Evolutionary conservation across 495 filamentous ascomycete species (phyloP), one percentile per base, ranked within the genome.

Genomic region (Barbatosphaeria neglecta): DNA sequence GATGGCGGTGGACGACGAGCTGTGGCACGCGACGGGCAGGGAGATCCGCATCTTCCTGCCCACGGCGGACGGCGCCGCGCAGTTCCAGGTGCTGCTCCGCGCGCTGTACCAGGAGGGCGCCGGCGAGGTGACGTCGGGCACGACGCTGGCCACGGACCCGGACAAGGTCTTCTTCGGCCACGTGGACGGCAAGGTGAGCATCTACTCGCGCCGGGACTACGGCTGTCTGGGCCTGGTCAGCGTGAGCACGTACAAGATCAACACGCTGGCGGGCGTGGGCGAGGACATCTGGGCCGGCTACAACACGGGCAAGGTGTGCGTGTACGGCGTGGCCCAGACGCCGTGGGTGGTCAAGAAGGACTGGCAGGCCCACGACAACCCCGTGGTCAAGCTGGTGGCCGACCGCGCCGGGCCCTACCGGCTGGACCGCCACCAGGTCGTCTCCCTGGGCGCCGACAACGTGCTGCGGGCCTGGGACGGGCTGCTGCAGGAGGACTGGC

Each of bases 181-280:
- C 58, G 77, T 71, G 9, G 92, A 98, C 61, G 92, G 92, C 17
- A 97, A 97, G 61, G 80, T 98, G 19, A 90, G 85, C 48, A 79
- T 96, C 37, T 97, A 95, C 57, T 90, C 90, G 0, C 73, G 76
- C 10, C 69, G 69, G 8, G 79, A 86, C 55, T 88, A 84, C 48
- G 59, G 76, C 6, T 96, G 88, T 55, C 51, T 93, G 13, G 77
- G 76, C 16, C 73, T 93, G 22, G 69, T 95, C 43, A 93, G 75
- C 54, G 77, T 94, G 49, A 97, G 87, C 62, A 74, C 88, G 4
- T 97, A 95, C 72, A 98, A 95, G 65, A 90, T 97, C 64, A 95
- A 87, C 56, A 83, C 86, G 22, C 73, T 98, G 22, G 78, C 78
- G 16, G 86, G 88, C 7, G 85, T 88, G 8, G 90, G 89, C 1